Evolutionary conservation across 1,139 yeast genomes (phyloP).

Genomic region (Saccharomyces hybrid): DNA sequence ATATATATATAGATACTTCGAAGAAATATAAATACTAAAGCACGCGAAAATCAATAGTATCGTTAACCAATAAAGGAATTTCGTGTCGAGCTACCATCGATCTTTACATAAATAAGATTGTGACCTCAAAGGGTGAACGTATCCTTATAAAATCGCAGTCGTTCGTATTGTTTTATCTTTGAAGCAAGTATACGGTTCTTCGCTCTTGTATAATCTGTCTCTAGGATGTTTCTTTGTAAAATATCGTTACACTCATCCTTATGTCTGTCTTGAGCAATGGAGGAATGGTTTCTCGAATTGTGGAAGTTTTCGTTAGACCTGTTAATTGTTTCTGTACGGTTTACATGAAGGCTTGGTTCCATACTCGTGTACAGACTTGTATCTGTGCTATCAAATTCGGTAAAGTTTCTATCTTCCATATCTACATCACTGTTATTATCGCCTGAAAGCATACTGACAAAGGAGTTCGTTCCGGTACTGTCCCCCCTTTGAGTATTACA

Average conservation of each 20-base stretch:
- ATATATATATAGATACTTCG: no score
- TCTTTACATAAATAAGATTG: no score
- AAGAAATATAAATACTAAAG: background rate
- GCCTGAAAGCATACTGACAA: conserved; percentile 13
- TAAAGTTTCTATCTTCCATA: conserved; percentile 17
- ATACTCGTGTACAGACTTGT: conserved; percentile 13
- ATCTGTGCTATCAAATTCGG: conserved; percentile 18
- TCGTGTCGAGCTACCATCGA: no score
- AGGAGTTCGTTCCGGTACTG: conserved; percentile 13
- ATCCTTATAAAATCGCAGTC: conserved; percentile 22
- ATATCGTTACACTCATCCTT: conserved; percentile 4
- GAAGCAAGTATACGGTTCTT: conserved; percentile 15
- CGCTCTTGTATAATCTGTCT: conserved; percentile 13
- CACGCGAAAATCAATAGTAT: background rate
- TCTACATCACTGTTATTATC: conserved; percentile 26
- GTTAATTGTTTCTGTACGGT: background rate
- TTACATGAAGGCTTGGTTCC: background rate
- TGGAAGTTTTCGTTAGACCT: background rate
- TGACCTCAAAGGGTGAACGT: conserved; percentile 18
- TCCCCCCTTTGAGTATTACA: conserved; percentile 3
- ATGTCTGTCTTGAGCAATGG: background rate
- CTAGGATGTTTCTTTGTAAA: conserved; percentile 13
- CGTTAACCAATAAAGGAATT: background rate
- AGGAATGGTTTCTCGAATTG: background rate
- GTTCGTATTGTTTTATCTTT: conserved; percentile 23